Base-by-base conservation (phyloP, 2,329 filamentous ascomycete species). In the Cladosporium sp. region DNA sequence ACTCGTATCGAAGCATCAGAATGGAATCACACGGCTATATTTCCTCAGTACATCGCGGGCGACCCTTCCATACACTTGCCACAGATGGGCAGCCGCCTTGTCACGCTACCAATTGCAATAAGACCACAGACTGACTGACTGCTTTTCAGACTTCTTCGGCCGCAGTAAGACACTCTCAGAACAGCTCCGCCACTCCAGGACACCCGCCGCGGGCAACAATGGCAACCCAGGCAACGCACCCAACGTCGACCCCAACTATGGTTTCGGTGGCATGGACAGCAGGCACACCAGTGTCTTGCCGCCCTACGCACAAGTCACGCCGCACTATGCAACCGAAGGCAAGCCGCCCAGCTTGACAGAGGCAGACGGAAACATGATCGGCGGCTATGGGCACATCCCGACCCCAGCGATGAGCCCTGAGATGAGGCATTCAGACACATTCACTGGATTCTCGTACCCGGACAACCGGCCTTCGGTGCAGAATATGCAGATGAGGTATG, bases 101-200 rank as follows among this genome's bases (percentile, higher is more conserved):
- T 8, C 23, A 29, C 6, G 14, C 49, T 52, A 46, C 4, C n/a
- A 12, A 21, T 12, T 46, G n/a, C n/a, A 46, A 3, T 21, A 12
- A 23, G n/a, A 46, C 6, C n/a, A 46, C 5, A n/a, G 3, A 18
- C 28, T 55, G 52, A 31, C 31, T 23, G 50, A n/a, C 3, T 21
- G 14, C 31, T 57, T n/a, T 18, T 7, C 10, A 63, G 61, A 65
- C 87, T 81, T 84, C 50, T 89, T 89, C 82, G 87, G 83, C 2
- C 80, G 80, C 35, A 73, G 63, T 57, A 68, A 67, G 33, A 67
- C 67, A n/a, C 67, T 72, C 28, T 67, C 69, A 40, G 65, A 71
- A 44, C 65, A 68, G 29, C 16, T 65, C 8, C 63, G 50, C 31
- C 63, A 65, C 35, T 63, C 61, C 5, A 28, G 50, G 21, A 26